phyloP scores from a whole-genome alignment of 345 rosid species.

The Lenwebbia sp. region DNA sequence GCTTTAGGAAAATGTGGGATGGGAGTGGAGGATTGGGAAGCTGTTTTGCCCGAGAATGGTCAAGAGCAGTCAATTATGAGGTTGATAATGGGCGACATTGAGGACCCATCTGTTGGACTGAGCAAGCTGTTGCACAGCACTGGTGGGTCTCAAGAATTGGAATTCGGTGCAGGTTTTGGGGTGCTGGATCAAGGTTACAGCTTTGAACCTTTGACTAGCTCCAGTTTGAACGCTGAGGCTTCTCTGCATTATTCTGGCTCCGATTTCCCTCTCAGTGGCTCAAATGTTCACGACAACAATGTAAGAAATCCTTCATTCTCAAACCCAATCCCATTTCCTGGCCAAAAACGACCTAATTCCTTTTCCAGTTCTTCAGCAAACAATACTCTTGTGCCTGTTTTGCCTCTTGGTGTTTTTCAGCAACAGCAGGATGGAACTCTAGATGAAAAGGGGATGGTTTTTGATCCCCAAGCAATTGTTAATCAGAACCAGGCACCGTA shows the following conservation, averaged over 20 bases:
- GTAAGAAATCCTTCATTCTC: neutral
- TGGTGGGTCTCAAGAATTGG: neutral
- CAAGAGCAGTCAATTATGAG: slow-evolving; percentile 36
- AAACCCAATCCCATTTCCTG: neutral
- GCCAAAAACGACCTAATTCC: slow-evolving; percentile 1
- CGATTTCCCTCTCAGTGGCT: neutral
- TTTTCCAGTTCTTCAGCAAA: neutral
- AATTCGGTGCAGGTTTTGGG: neutral
- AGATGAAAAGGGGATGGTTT: slow-evolving; percentile 22
- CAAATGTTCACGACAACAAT: neutral
- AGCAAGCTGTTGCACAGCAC: slow-evolving; percentile 27
- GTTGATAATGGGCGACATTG: slow-evolving; percentile 19
- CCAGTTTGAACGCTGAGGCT: neutral
- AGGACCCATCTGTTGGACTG: slow-evolving; percentile 21
- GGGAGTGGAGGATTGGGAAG: slow-evolving; percentile 11
- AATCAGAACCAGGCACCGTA: slow-evolving; percentile 23
- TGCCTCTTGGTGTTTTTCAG: slow-evolving; percentile 7
- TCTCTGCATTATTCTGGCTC: neutral
- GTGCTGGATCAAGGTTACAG: neutral
- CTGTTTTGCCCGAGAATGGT: slow-evolving; percentile 5
- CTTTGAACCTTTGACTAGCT: neutral
- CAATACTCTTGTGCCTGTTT: neutral
- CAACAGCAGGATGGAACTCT: slow-evolving; percentile 17
- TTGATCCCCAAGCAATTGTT: slow-evolving; percentile 14
- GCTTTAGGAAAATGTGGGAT: slow-evolving; percentile 1